A percentile compares a stretch with the other conserved stretches of the same genome.
Evolutionary conservation across 352 stramenopile genomes (phyloP).

Genomic region (Phytophthora litchii): DNA sequence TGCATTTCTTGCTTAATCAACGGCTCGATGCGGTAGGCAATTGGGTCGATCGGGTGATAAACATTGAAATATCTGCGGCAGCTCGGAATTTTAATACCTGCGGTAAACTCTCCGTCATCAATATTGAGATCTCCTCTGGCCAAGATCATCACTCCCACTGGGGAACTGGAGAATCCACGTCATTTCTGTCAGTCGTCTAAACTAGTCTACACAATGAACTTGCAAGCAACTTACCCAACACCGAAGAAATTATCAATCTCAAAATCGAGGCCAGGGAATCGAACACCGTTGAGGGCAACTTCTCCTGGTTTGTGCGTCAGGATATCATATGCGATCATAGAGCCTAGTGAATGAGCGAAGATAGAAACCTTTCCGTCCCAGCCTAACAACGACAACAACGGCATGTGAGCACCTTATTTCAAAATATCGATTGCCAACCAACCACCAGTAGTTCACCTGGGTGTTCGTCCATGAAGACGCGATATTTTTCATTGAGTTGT

Average conservation of each 20-base stretch:
- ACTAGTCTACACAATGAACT: not conserved
- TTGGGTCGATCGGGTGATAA: slow-evolving; percentile 92
- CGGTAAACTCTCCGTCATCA: slow-evolving; percentile 71
- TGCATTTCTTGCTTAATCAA: slow-evolving; percentile 90
- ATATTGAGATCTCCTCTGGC: slow-evolving; percentile 82
- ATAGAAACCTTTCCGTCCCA: slow-evolving; percentile 91
- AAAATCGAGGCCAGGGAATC: slow-evolving; percentile 83
- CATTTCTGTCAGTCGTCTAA: slow-evolving; percentile 5
- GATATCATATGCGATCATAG: slow-evolving; percentile 93
- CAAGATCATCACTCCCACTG: slow-evolving; percentile 85
- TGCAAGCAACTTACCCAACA: slow-evolving; percentile 54
- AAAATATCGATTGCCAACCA: not conserved
- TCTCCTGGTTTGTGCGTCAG: slow-evolving; percentile 79
- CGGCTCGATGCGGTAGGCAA: slow-evolving; percentile 91
- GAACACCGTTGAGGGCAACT: slow-evolving; percentile 66
- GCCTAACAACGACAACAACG: slow-evolving; percentile 30
- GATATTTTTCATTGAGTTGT: slow-evolving; percentile 91
- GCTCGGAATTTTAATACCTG: slow-evolving; percentile 80
- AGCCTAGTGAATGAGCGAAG: slow-evolving; percentile 90
- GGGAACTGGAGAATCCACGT: slow-evolving; percentile 49
- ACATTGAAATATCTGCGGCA: slow-evolving; percentile 91
- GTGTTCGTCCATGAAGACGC: slow-evolving; percentile 89
- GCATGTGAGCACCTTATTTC: not conserved
- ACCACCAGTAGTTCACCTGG: slow-evolving; percentile 42
- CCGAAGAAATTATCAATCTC: slow-evolving; percentile 89